A percentile compares a stretch with the other conserved stretches of the same genome.
Evolutionary conservation across 2,329 filamentous ascomycete genomes (phyloP).

Genomic region (Fusarium sublunatum): DNA sequence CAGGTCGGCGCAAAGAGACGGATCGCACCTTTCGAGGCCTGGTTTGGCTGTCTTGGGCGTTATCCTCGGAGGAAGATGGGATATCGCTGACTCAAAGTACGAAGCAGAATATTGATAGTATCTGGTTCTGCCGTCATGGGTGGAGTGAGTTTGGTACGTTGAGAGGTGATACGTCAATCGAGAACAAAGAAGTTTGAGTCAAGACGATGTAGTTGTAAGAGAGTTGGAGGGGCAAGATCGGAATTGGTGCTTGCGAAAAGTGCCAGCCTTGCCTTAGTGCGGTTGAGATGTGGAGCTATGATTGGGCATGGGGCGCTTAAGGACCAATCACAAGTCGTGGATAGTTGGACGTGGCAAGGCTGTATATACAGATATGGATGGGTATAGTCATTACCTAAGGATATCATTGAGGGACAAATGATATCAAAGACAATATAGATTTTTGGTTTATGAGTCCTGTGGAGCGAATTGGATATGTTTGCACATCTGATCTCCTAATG

Average conservation of each 20-base stretch:
- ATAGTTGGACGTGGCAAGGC: conserved; percentile 17
- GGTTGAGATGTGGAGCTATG: background rate
- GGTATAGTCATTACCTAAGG: background rate
- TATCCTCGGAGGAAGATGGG: background rate
- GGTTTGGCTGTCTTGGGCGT: conserved; percentile 4
- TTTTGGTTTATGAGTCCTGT: background rate
- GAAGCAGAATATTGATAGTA: background rate
- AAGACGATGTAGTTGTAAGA: conserved; percentile 35
- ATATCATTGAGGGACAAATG: background rate
- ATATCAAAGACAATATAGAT: background rate
- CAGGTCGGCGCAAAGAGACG: conserved; percentile 27
- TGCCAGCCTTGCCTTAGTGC: conserved; percentile 39
- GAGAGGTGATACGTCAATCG: background rate
- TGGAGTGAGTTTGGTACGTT: background rate
- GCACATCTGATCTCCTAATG: background rate
- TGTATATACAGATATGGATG: background rate
- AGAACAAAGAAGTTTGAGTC: conserved; percentile 7
- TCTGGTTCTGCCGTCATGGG: background rate
- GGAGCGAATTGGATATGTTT: background rate
- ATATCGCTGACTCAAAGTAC: background rate
- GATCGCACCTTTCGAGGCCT: conserved; percentile 31
- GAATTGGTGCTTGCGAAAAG: conserved; percentile 27
- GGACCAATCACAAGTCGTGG: conserved; percentile 15
- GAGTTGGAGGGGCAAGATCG: conserved; percentile 42
- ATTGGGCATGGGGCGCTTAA: background rate